Evolutionary conservation across 2,329 filamentous ascomycete species (phyloP).

Genomic region (Aspergillus pseudoviridinutans): DNA sequence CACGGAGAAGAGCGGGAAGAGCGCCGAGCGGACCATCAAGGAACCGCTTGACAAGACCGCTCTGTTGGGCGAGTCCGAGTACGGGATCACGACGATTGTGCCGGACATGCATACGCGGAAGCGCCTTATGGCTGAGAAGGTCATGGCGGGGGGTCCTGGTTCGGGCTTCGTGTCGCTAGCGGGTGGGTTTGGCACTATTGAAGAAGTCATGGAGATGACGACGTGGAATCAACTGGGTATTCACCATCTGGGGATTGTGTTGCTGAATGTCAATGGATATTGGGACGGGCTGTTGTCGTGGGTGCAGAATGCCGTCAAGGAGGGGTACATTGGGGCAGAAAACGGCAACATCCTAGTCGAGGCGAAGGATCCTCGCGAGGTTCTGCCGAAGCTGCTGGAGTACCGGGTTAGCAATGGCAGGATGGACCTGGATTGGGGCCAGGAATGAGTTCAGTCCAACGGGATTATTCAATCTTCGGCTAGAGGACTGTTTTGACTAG

Average conservation of each 20-base stretch:
- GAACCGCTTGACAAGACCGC: conserved; percentile 36
- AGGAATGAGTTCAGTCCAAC: conserved; percentile 44
- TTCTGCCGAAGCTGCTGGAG: conserved; percentile 63
- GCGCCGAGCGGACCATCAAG: conserved; percentile 55
- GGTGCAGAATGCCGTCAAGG: conserved; percentile 70
- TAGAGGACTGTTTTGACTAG: neutral
- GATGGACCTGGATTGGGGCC: conserved; percentile 78
- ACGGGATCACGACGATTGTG: conserved; percentile 82
- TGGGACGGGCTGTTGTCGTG: conserved; percentile 83
- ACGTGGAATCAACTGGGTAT: conserved; percentile 95
- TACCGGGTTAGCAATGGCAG: conserved; percentile 74
- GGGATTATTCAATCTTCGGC: neutral
- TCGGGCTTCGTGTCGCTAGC: conserved; percentile 84
- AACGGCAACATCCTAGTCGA: conserved; percentile 77
- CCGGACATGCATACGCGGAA: conserved; percentile 96
- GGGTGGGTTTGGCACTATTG: conserved; percentile 90
- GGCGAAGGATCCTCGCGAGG: conserved; percentile 67
- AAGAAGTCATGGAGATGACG: conserved; percentile 94
- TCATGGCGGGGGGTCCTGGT: conserved; percentile 74
- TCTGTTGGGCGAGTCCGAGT: conserved; percentile 46
- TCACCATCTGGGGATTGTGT: conserved; percentile 71
- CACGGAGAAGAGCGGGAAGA: conserved; percentile 40
- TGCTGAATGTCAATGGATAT: conserved; percentile 86
- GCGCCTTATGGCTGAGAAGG: conserved; percentile 85
- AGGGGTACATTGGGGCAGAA: conserved; percentile 69